Base-by-base conservation (phyloP, 371 early-diverging fungal genomes). In the Amoeboaphelidium protococcarum region DNA sequence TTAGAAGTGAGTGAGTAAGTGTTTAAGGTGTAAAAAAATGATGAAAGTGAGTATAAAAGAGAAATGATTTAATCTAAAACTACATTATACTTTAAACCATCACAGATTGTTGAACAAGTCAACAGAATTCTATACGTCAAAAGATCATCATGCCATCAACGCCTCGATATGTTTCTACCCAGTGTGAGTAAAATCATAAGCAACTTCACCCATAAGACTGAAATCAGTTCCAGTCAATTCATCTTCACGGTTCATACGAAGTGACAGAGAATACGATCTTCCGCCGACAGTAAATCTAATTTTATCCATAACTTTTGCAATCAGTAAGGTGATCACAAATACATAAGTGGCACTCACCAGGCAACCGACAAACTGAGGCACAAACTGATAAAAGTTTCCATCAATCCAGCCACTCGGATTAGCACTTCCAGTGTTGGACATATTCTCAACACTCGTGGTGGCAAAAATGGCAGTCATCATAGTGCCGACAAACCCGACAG, bases 391-490 rank as follows among this genome's bases (percentile, higher is more conserved):
- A 24, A 41, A 41, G 2, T 24, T 26, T n/a, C 74, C 74, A 51
- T 84, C 76, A 55, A 83, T 60, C 69, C 82, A 74, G n/a, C 91
- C 88, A 2, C 31, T 26, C 2, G 23, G 19, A 23, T 52, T 63
- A 1, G 66, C 59, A 1, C 51, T 26, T 0, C 82, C 86, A n/a
- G n/a, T n/a, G n/a, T n/a, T n/a, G n/a, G n/a, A n/a, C 52, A 85
- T 62, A 13, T 53, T 61, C n/a, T 78, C 76, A 43, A 88, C 56
- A 51, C 57, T 65, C 48, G 65, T 62, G 54, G 80, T 76, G 40
- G 90, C 83, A 67, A 91, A 89, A 21, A 91, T 52, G 50, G 88
- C 92, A 0, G 89, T 88, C 37, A 86, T 58, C 22, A 88, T 45
- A 52, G 73, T 77, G 6, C 92, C 92, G 20, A 77, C 65, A 43